Evolutionary conservation across 106 monocot genomes (phyloP), one percentile per base, ranked within the genome.

Genomic region (Hemerocallis citrina): DNA sequence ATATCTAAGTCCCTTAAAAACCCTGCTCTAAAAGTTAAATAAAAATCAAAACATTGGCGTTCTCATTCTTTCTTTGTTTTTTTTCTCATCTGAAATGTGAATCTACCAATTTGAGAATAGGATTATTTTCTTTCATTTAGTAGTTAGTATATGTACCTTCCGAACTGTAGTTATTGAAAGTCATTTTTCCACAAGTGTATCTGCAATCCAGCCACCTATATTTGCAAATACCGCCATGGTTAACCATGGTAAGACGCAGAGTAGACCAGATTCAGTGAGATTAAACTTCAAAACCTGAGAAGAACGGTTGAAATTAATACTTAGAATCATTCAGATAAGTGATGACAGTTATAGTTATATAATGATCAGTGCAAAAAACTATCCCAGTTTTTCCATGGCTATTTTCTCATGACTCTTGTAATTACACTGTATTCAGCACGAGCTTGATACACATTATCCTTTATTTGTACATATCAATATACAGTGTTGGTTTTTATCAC

Each of bases 191-290:
- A 95, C 85, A 46, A 95, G 83, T 40, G 95, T 90, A 56, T 95
- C 95, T 55, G 95, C 95, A 81, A 95, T 95, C 95, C 95, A 95
- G n/a, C 95, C 95, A 46, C 95, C 95, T 32, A 95, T 74, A 60
- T 95, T 95, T 59, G 95, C 86, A 74, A 79, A 95, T 6, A 83
- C 71, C 30, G 95, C 89, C 95, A 95, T 95, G 61, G 95, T 95
- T 68, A 95, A 74, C 95, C 95, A 95, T 69, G 95, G 95, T 57
- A 95, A 68, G 27, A 95, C 95, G 74, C 95, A 95, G 5, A 95
- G 69, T 15, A 95, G 61, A n/a, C 95, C 95, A 61, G 94, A 95
- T 78, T 95, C 89, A 4, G 95, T 90, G 47, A 95, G 89, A 67
- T 95, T 90, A 62, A 95, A 95, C 72, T 95, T 95, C 73, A 95